phyloP scores from a whole-genome alignment of 1,284 basidiomycete species.

The Pyrrhoderma lamaoense region DNA sequence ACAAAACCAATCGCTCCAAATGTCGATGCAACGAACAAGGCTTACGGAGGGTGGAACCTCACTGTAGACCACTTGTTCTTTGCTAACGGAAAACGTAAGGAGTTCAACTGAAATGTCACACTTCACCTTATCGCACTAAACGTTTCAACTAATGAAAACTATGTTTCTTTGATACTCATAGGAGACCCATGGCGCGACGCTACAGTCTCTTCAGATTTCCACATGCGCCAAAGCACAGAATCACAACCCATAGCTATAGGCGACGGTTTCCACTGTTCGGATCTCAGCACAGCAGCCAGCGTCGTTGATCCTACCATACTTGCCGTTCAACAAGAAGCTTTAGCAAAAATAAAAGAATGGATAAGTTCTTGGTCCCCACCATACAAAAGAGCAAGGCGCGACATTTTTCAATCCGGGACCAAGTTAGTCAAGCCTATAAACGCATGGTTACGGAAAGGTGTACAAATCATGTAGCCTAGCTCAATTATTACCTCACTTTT shows the following conservation, averaged over 20 bases:
- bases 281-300: constrained; percentile 39
- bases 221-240: constrained; percentile 41
- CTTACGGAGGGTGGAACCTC: constrained; percentile 58
- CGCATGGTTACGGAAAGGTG: constrained; percentile 7
- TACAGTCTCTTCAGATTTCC: constrained; percentile 52
- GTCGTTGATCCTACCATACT: constrained; percentile 43
- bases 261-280: constrained; percentile 63
- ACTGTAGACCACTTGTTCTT: constrained; percentile 54
- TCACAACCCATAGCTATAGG: constrained; percentile 47
- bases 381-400: not conserved
- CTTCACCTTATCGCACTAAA: constrained; percentile 13
- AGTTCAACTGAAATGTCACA: constrained; percentile 2
- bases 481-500: not conserved
- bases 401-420: not conserved
- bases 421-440: constrained; percentile 6
- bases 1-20: constrained; percentile 32
- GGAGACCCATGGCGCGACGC: constrained; percentile 71
- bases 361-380: constrained; percentile 34
- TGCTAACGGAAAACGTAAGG: constrained; percentile 57
- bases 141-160: constrained; percentile 11
- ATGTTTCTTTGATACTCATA: constrained; percentile 21
- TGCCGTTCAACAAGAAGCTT: constrained; percentile 42
- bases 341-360: constrained; percentile 45
- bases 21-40: constrained; percentile 36
- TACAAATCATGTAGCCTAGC: not conserved